Evolutionary conservation across 2,329 filamentous ascomycete genomes (phyloP).

Genomic region (Dactylellina parvicollis): DNA sequence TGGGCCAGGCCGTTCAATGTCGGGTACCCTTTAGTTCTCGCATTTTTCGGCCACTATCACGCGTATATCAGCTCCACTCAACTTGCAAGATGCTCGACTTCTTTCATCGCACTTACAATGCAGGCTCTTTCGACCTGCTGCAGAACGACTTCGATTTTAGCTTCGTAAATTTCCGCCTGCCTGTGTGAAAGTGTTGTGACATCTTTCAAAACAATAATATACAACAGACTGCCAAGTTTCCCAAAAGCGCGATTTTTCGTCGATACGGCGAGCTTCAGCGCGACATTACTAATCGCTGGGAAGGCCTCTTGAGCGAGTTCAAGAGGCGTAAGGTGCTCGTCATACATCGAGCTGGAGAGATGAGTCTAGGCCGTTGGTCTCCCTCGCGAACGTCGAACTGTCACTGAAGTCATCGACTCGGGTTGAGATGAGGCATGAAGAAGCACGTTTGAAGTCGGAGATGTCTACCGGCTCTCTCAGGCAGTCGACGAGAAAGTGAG

Average conservation of each 20-base stretch:
- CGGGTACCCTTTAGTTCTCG: slow-evolving; percentile 6
- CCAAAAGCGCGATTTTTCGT: slow-evolving; percentile 31
- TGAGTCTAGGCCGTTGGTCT: neutral
- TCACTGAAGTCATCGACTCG: too few relatives aligned
- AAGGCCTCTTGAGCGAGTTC: slow-evolving; percentile 43
- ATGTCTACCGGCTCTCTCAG: too few relatives aligned
- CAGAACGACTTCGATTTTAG: slow-evolving; percentile 23
- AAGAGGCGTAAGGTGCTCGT: slow-evolving; percentile 6
- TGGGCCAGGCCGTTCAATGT: slow-evolving; percentile 10
- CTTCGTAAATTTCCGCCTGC: slow-evolving; percentile 20
- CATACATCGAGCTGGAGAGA: slow-evolving; percentile 6
- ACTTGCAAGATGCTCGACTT: neutral
- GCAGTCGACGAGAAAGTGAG: too few relatives aligned
- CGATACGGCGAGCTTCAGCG: slow-evolving; percentile 14
- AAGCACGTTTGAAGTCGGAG: too few relatives aligned
- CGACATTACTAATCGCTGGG: slow-evolving; percentile 21
- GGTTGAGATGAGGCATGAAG: neutral
- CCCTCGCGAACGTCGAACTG: too few relatives aligned
- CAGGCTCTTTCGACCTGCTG: slow-evolving; percentile 33
- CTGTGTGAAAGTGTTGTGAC: slow-evolving; percentile 28
- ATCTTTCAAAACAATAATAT: slow-evolving; percentile 18
- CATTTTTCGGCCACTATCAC: slow-evolving; percentile 27
- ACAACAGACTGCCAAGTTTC: slow-evolving; percentile 26
- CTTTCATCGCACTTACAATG: slow-evolving; percentile 14
- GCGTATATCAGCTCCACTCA: neutral